Base-by-base conservation (phyloP, 2,329 filamentous ascomycete species). In the Byssoonygena ceratinophila region DNA sequence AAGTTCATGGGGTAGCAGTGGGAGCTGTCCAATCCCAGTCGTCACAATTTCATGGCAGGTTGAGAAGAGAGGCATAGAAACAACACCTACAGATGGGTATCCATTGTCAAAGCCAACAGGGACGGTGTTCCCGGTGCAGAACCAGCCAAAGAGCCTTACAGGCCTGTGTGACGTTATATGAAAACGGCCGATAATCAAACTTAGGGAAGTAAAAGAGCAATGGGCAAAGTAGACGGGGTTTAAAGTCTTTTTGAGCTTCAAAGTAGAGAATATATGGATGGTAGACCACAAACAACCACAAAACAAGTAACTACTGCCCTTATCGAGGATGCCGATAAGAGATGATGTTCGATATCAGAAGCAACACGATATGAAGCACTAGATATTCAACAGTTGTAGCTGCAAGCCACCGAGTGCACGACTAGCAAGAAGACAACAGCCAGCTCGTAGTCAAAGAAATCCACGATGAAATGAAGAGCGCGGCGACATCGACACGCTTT, bases 1-100 rank as follows among this genome's bases (percentile, higher is more conserved):
- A n/a, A n/a, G n/a, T 20, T n/a, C 22, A 4, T 14, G 11, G 20
- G 4, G n/a, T 3, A 18, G 11, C n/a, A 40, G 20, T 1, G n/a
- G 18, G 6, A 40, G 37, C n/a, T 23, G 37, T 18, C 22, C 25
- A 43, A 20, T 12, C 27, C 34, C 2, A 43, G 14, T 9, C 8
- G 20, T 40, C 16, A 27, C 22, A 22, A 20, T 11, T 4, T 14
- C 27, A 18, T 11, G 39, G 25, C 39, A 41, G 11, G 20, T 29
- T 8, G 34, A 11, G 29, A 31, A 20, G n/a, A 20, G 18, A 4
- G 5, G 16, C 14, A 22, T 22, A 9, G 37, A 22, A 50, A 11
- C 18, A 45, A 44, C 8, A 51, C 49, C 29, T 37, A 51, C 49
- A 51, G 32, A 37, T 51, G 40, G 22, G 31, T 37, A 27, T 51